phyloP scores from a whole-genome alignment of 73 alveolate genomes.

The Paramecium caudatum region DNA sequence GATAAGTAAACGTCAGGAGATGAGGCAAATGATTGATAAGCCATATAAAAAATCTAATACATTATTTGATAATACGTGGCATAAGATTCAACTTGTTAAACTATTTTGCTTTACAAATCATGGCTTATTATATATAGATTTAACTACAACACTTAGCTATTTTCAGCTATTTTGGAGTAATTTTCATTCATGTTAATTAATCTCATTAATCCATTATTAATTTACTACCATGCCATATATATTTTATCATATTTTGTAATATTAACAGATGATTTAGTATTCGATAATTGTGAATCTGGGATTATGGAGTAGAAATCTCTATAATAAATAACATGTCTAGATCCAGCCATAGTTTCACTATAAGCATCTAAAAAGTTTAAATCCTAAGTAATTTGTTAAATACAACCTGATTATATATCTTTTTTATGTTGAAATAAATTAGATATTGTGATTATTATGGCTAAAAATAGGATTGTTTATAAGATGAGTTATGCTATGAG shows the following conservation, averaged over 20 bases:
- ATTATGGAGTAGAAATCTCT: slow-evolving; percentile 11
- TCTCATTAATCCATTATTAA: not conserved
- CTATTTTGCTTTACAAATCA: not conserved
- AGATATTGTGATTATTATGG: not conserved
- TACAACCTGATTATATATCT: not conserved
- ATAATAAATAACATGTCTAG: slow-evolving; percentile 50
- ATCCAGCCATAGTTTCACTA: slow-evolving; percentile 17
- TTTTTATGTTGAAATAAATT: not conserved
- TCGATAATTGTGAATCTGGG: not conserved
- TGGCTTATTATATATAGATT: not conserved
- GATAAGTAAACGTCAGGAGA: not conserved
- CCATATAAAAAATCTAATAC: not conserved
- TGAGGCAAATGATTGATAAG: slow-evolving; percentile 4
- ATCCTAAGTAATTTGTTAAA: slow-evolving; percentile 17
- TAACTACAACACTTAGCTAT: not conserved
- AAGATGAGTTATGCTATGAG: not conserved
- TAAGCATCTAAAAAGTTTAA: slow-evolving; percentile 40
- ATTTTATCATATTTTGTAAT: slow-evolving; percentile 24
- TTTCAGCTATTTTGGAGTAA: not conserved
- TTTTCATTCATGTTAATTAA: not conserved
- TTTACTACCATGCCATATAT: slow-evolving; percentile 6
- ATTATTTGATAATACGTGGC: slow-evolving; percentile 18
- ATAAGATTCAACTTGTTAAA: not conserved
- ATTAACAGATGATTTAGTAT: not conserved
- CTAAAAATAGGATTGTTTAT: not conserved